A percentile compares a stretch with the other conserved stretches of the same genome.
These are phyloP conservation scores for Paramarasmius palmivorus DNA, from an alignment of 1,284 basidiomycete species.

Conservation along the genomic window DNA sequence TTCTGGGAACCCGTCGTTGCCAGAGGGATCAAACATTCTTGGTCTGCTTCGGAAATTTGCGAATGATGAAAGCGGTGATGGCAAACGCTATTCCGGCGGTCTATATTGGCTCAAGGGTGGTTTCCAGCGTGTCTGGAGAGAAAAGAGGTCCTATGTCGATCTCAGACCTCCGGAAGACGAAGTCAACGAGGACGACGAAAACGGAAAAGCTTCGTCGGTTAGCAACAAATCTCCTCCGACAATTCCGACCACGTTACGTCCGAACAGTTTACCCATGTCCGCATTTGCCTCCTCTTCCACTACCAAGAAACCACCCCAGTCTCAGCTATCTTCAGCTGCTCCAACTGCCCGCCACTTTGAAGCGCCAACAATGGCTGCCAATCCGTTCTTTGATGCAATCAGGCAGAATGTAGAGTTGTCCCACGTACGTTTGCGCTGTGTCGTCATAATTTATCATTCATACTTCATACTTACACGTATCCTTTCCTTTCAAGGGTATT, in stretches of 20 bases:
- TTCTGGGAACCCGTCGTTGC: constrained; percentile 32
- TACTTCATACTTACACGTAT: background rate
- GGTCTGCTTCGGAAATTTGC: constrained; percentile 87
- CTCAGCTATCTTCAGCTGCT: constrained; percentile 21
- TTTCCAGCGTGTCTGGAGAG: constrained; percentile 69
- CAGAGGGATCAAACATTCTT: constrained; percentile 69
- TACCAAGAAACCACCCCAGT: constrained; percentile 21
- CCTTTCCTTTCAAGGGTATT: constrained; percentile 46
- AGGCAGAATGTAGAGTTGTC: constrained; percentile 92
- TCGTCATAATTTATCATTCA: background rate
- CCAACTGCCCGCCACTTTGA: constrained; percentile 13
- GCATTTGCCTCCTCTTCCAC: constrained; percentile 68
- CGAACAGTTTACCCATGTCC: constrained; percentile 21
- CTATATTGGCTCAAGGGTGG: constrained; percentile 83
- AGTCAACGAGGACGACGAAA: constrained; percentile 52
- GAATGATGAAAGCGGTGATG: constrained; percentile 37
- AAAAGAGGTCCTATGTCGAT: constrained; percentile 53
- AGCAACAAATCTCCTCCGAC: background rate
- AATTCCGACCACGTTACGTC: background rate
- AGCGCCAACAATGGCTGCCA: constrained; percentile 44
- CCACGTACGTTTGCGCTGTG: constrained; percentile 32
- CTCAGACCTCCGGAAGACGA: constrained; percentile 44
- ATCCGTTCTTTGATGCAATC: constrained; percentile 94
- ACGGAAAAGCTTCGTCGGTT: background rate
- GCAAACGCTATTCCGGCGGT: constrained; percentile 55